phyloP scores from a whole-genome alignment of 805 yeast species.

The Pichia manshurica region DNA sequence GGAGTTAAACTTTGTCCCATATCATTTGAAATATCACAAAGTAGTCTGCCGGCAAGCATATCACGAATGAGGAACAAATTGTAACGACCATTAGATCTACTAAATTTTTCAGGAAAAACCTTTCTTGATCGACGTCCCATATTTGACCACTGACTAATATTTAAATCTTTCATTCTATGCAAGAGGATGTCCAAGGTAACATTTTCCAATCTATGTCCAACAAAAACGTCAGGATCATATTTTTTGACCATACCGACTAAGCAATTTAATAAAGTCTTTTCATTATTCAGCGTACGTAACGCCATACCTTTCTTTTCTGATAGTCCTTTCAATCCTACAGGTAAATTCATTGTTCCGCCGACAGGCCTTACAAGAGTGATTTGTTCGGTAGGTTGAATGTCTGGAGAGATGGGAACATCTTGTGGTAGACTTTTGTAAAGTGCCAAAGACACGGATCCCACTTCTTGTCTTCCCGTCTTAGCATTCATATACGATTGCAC shows the following conservation, averaged over 20 bases:
- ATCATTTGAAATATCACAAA: conserved; percentile 91
- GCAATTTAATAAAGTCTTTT: conserved; percentile 66
- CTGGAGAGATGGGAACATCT: conserved; percentile 67
- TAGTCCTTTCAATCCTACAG: conserved; percentile 65
- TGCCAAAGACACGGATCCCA: conserved; percentile 76
- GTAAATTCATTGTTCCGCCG: conserved; percentile 54
- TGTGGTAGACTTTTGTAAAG: conserved; percentile 64
- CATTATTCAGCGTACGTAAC: conserved; percentile 61
- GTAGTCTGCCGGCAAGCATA: conserved; percentile 74
- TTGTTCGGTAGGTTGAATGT: conserved; percentile 51
- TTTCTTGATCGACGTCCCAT: conserved; percentile 78
- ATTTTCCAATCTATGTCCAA: conserved; percentile 83
- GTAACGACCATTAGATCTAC: conserved; percentile 46
- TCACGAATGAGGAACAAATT: conserved; percentile 51
- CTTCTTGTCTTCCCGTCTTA: conserved; percentile 75
- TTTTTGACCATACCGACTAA: conserved; percentile 63
- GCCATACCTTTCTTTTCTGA: conserved; percentile 50
- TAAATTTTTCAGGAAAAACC: conserved; percentile 72
- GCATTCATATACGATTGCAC: conserved; percentile 76
- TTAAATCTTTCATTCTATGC: conserved; percentile 72
- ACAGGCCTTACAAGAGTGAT: conserved; percentile 79
- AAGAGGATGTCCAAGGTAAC: conserved; percentile 73
- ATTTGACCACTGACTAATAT: conserved; percentile 70
- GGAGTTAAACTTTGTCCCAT: conserved; percentile 89
- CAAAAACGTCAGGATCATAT: conserved; percentile 84